Base-by-base conservation (phyloP, 1,284 basidiomycete species). In the Golubevia pallescens region DNA sequence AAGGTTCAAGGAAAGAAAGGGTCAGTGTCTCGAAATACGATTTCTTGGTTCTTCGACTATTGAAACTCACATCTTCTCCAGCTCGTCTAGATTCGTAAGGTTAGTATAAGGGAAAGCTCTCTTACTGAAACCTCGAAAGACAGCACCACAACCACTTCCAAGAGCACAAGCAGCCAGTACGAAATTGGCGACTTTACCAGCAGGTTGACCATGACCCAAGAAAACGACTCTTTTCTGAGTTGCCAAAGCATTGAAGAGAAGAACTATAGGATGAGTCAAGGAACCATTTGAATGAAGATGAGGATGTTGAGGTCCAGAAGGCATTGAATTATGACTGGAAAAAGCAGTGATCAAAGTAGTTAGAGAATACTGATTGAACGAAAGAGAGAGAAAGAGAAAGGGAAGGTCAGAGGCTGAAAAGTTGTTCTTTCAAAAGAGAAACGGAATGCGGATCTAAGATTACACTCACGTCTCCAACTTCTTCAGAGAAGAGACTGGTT, bases 141-240 rank as follows among this genome's bases (percentile, higher is more conserved):
- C 88, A 20, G 90, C 90, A 1, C 95, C 95, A 77, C 93, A 94
- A 5, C 95, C 95, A 14, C 93, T 93, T 0, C 91, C 94, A 1
- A 98, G 88, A 1, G 95, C 93, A 85, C 94, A 97, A 1, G 95
- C 94, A 2, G 95, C 93, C 6, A 98, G 89, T 1, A 98, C 96
- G 84, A 93, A 93, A 70, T 90, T 91, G 23, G 94, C 93, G 7
- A 97, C 94, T 77, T 92, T 90, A 23, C 92, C 92, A 7, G 95
- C 85, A 8, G 86, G 86, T 59, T 80, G 92, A 71, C 90, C 91
- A 80, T 95, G 92, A 0, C 95, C 95, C 54, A 97, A 88, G 86
- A 99, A 97, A 72, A 99, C 91, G 73, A 98, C 92, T 14, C 95
- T 91, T 80, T 98, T 97, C 66, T 93, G 91, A 0, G 95, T 95